These are phyloP conservation scores for Bimuria novae-zelandiae DNA, from an alignment of 2,329 filamentous ascomycete genomes.

Conservation along the genomic window DNA sequence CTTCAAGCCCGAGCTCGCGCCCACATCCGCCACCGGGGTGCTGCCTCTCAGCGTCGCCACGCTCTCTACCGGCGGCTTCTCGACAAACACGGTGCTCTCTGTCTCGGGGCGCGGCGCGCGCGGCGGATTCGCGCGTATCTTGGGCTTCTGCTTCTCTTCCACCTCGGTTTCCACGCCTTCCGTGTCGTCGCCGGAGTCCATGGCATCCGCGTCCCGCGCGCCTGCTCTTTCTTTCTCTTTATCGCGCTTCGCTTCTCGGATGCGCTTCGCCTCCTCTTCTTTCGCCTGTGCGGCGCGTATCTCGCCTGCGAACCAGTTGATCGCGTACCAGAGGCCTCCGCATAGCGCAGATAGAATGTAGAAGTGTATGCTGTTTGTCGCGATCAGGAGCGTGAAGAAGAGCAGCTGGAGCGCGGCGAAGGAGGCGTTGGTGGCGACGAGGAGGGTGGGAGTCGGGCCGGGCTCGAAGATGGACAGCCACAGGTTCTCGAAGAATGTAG, in stretches of 20 bases:
- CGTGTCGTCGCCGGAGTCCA: constrained; percentile 53
- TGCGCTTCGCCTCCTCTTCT: constrained; percentile 56
- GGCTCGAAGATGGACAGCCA: constrained; percentile 94
- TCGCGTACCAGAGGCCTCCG: constrained; percentile 84
- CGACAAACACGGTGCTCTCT: constrained; percentile 44
- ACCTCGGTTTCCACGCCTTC: constrained; percentile 48
- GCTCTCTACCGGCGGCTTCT: constrained; percentile 25
- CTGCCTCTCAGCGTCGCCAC: constrained; percentile 17
- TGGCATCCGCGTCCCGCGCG: constrained; percentile 39
- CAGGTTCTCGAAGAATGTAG: constrained; percentile 70
- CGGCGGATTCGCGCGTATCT: constrained; percentile 11
- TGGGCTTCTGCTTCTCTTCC: constrained; percentile 34
- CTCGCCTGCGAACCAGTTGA: constrained; percentile 94
- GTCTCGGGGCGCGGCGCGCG: constrained; percentile 28
- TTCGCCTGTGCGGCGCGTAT: constrained; percentile 53
- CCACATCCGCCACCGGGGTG: constrained; percentile 34
- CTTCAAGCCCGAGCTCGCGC: constrained; percentile 34
- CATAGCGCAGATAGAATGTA: constrained; percentile 77
- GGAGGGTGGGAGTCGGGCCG: constrained; percentile 83
- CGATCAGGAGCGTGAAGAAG: constrained; percentile 74
- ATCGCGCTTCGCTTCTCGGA: constrained; percentile 47
- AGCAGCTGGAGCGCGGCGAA: constrained; percentile 85
- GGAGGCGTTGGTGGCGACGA: constrained; percentile 86
- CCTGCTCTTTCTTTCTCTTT: constrained; percentile 47
- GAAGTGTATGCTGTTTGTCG: constrained; percentile 89